phyloP scores from a whole-genome alignment of 306 rosid species.

The Fragaria nilgerrensis region DNA sequence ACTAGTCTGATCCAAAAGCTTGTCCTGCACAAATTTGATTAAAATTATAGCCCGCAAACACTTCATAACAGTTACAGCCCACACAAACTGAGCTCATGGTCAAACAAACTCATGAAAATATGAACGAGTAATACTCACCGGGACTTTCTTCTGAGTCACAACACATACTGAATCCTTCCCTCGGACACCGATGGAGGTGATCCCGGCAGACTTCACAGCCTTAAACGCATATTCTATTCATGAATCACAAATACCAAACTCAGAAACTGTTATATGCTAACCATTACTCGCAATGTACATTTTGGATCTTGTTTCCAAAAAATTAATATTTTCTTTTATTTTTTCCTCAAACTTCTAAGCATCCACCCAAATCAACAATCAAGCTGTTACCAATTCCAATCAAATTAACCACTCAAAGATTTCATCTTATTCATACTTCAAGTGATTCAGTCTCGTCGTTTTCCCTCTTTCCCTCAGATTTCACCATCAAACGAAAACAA shows the following conservation, averaged over 20 bases:
- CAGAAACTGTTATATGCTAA: constrained; percentile 2
- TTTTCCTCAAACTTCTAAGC: not conserved
- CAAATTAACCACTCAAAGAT: not conserved
- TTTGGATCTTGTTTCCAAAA: not conserved
- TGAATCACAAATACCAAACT: constrained; percentile 28
- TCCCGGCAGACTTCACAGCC: constrained; percentile 96
- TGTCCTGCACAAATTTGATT: constrained; percentile 57
- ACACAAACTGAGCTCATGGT: constrained; percentile 8
- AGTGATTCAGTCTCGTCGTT: not conserved
- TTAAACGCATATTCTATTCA: constrained; percentile 89
- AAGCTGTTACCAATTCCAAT: not conserved
- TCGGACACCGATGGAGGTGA: constrained; percentile 86
- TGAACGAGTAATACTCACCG: constrained; percentile 55
- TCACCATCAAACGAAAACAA: not conserved
- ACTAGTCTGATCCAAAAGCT: constrained; percentile 96
- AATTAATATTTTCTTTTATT: not conserved
- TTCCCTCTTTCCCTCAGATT: not conserved
- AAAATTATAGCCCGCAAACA: no score
- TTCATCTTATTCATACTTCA: not conserved
- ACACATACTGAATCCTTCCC: constrained; percentile 96
- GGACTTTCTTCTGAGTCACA: constrained; percentile 97
- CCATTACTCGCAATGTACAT: not conserved
- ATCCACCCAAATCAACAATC: not conserved
- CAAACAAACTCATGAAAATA: not conserved
- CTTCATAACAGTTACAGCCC: constrained; percentile 15